Conservation (phyloP, 805 yeast species). For the Dipodascus albidus region DNA sequence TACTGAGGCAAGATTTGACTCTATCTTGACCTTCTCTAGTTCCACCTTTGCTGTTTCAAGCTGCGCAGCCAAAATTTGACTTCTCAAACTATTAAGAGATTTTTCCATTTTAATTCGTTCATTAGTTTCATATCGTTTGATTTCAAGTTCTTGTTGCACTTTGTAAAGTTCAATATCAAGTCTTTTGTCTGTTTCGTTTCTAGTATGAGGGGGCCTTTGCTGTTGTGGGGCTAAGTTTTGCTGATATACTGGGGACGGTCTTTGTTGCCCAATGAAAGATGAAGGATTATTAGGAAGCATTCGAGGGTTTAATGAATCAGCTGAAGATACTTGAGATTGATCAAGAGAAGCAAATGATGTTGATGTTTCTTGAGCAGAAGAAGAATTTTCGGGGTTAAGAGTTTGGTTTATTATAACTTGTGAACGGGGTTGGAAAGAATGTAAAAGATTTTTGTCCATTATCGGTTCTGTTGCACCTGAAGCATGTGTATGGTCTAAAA, state of each 20-base stretch:
- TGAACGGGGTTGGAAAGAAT: neutral
- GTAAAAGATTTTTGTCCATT: neutral
- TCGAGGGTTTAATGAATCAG: neutral
- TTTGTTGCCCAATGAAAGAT: neutral
- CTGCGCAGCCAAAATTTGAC: neutral
- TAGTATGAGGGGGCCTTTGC: neutral
- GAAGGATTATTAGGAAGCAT: neutral
- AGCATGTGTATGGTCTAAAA: neutral
- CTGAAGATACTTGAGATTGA: neutral
- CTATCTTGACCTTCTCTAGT: neutral
- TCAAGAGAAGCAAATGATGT: neutral
- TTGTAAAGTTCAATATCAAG: neutral
- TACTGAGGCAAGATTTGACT: neutral
- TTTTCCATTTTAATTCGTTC: neutral
- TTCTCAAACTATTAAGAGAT: neutral
- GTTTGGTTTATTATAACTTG: neutral
- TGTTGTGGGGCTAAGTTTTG: neutral
- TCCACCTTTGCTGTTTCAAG: conserved; percentile 1
- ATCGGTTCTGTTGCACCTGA: neutral
- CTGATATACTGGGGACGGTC: neutral
- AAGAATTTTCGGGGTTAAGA: neutral
- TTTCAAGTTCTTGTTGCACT: neutral
- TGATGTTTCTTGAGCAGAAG: neutral
- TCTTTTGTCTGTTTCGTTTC: neutral
- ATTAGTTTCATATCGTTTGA: neutral